Evolutionary conservation across 2,329 filamentous ascomycete species (phyloP), one percentile per base, ranked within the genome.

Genomic region (Zarea fungicola): DNA sequence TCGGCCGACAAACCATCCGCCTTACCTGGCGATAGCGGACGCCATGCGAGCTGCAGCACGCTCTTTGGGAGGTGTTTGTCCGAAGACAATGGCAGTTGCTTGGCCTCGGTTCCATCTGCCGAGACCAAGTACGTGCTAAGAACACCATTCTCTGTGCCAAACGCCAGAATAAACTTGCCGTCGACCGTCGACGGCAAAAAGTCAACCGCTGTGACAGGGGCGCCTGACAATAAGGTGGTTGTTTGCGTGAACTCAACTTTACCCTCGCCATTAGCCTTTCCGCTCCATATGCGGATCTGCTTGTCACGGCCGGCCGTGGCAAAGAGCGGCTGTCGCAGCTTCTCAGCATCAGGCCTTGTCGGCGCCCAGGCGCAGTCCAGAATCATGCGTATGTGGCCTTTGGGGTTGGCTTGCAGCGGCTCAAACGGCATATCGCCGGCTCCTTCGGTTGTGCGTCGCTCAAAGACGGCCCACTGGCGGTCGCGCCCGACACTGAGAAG

Each of bases 221-320:
- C 72, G 16, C 77, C 74, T 41, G 79, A 71, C 0, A 76, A 60
- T 19, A 87, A 69, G 2, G 75, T 75, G 3, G 73, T 64, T 6
- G 73, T 74, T 52, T 81, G 78, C 10, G 66, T 61, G 53, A 85
- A 82, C 16, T 65, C 63, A 19, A 61, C 50, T 16, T 58, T 62
- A n/a, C 55, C 57, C 8, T 57, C 63, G 52, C 59, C 66, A 29
- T 57, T 56, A 34, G 57, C 37, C 51, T 64, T 67, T 13, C 60
- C 60, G 1, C 62, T 52, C 88, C 88, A 92, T 36, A 91, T 61
- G 61, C 87, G 87, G 31, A 95, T 83, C 22, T 76, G 77, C 70
- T 95, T 97, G 66, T 99, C 93, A 58, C 93, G 78, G 3, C 91
- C 89, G 1, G 91, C 92, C 0, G 93, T 99, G 11, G 87, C 86